Conservation (phyloP, 306 rosid species). For the Castanea sativa region DNA sequence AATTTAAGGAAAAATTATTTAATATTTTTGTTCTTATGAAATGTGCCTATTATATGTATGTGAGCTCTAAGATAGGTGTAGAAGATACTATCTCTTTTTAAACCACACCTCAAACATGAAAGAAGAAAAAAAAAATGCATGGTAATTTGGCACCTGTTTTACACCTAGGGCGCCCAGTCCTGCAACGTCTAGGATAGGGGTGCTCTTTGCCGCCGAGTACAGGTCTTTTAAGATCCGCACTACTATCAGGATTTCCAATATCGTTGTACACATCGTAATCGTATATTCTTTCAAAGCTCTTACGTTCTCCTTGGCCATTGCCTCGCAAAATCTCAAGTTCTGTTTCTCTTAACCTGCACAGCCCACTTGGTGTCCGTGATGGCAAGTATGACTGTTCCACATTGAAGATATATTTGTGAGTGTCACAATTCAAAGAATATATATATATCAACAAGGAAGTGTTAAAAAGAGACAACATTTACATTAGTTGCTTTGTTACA, state of each 20-base stretch:
- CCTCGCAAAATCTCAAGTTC: constrained; percentile 46
- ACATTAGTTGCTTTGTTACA: too few species aligned
- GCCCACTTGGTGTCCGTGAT: constrained; percentile 59
- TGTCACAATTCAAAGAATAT: not conserved
- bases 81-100: too few species aligned
- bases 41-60: too few species aligned
- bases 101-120: too few species aligned
- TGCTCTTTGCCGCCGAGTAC: constrained; percentile 53
- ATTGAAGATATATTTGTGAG: not conserved
- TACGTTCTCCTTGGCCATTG: constrained; percentile 52
- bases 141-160: not conserved
- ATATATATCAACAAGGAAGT: not conserved
- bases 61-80: too few species aligned
- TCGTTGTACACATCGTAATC: constrained; percentile 78
- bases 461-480: not conserved
- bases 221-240: constrained; percentile 26
- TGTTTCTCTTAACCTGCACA: constrained; percentile 43
- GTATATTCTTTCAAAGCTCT: constrained; percentile 44
- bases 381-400: constrained; percentile 39
- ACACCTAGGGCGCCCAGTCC: constrained; percentile 67
- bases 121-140: not conserved
- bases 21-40: too few species aligned
- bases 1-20: too few species aligned
- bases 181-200: constrained; percentile 70
- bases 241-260: constrained; percentile 52